Conservation (phyloP, 2,329 filamentous ascomycete genomes). For the Epichloe glyceriae region DNA sequence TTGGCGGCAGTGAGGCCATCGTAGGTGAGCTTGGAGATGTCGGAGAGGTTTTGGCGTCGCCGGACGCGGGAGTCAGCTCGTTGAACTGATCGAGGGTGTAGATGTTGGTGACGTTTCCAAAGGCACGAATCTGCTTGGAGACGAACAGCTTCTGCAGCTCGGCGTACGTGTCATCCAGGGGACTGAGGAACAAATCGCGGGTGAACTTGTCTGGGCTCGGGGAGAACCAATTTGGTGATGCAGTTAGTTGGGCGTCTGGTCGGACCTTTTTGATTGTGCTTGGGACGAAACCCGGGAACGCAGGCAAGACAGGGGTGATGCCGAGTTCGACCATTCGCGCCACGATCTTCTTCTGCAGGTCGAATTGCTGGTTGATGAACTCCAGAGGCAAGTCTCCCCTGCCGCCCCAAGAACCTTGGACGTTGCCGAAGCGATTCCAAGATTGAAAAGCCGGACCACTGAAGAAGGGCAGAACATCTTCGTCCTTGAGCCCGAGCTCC, state of each 20-base stretch:
- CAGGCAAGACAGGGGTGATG: conserved; percentile 37
- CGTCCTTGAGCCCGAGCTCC: conserved; percentile 29
- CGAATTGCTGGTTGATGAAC: conserved; percentile 35
- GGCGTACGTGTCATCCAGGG: conserved; percentile 29
- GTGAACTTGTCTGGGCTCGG: conserved; percentile 23
- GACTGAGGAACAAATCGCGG: conserved; percentile 34
- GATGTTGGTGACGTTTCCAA: conserved; percentile 33
- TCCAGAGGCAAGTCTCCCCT: conserved; percentile 22
- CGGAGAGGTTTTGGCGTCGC: conserved; percentile 25
- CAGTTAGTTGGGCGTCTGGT: conserved; percentile 29
- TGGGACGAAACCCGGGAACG: conserved; percentile 38
- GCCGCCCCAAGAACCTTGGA: conserved; percentile 35
- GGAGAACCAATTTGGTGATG: conserved; percentile 27
- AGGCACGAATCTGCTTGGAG: conserved; percentile 29
- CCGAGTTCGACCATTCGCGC: conserved; percentile 36
- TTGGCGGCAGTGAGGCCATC: conserved; percentile 33
- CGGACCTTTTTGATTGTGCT: conserved; percentile 24
- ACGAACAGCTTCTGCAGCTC: conserved; percentile 33
- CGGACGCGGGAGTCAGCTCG: conserved; percentile 34
- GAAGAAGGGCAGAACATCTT: conserved; percentile 32
- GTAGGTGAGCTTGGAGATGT: conserved; percentile 25
- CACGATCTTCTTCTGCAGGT: conserved; percentile 34
- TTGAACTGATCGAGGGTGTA: conserved; percentile 42
- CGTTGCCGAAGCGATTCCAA: conserved; percentile 43
- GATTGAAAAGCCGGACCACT: conserved; percentile 37